Evolutionary conservation across 495 filamentous ascomycete species (phyloP).

Genomic region (Neurospora africana): DNA sequence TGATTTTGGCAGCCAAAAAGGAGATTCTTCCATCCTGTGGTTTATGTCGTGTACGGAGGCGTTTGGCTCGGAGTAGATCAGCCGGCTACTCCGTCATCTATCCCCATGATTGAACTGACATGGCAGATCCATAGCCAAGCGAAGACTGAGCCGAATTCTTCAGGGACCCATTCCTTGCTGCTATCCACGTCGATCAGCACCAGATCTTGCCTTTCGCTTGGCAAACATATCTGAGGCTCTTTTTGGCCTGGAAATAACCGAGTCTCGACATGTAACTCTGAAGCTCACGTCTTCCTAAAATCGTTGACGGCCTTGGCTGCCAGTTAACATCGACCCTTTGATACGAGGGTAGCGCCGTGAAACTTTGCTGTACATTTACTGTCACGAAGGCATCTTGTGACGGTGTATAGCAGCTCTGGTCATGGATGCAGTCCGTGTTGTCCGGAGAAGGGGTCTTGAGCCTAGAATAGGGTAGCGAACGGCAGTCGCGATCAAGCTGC

Average conservation of each 20-base stretch:
- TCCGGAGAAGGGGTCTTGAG: neutral
- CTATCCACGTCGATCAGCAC: neutral
- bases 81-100: neutral
- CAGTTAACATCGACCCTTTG: neutral
- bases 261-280: neutral
- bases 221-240: neutral
- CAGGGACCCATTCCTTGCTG: neutral
- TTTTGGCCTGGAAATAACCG: neutral
- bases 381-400: neutral
- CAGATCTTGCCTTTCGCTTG: neutral
- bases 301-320: neutral
- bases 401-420: neutral
- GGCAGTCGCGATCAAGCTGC: neutral
- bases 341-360: neutral
- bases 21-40: neutral
- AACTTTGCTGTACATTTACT: neutral
- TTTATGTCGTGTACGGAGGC: neutral
- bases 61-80: neutral
- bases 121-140: neutral
- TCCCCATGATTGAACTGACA: neutral
- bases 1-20: neutral
- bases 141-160: neutral
- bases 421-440: neutral
- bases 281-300: neutral
- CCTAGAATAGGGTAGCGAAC: neutral